Percentiles rank a stretch among this genome's conserved stretches.
Conservation (phyloP, 2,329 filamentous ascomycete species). For the Penicillium brasilianum region DNA sequence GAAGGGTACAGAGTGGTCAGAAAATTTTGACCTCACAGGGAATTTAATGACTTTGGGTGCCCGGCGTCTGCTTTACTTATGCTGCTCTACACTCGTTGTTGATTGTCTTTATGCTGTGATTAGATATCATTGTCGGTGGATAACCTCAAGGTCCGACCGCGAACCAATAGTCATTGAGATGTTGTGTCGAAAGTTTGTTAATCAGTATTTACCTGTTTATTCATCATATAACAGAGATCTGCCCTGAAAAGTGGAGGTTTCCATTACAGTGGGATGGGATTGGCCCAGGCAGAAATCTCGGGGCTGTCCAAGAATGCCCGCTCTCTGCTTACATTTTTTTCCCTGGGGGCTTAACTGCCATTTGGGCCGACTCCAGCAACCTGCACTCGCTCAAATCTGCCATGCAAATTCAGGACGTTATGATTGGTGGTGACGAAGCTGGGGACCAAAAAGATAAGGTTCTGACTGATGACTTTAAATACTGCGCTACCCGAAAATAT, state of each 20-base stretch:
- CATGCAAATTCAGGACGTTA: slow-evolving; percentile 11
- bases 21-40: slow-evolving; percentile 15
- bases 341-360: slow-evolving; percentile 6
- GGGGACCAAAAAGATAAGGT: slow-evolving; percentile 11
- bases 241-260: slow-evolving; percentile 13
- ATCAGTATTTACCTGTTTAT: slow-evolving; percentile 16
- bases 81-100: slow-evolving; percentile 8
- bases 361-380: slow-evolving; percentile 2
- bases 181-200: slow-evolving; percentile 15
- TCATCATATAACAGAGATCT: slow-evolving; percentile 13
- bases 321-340: slow-evolving; percentile 5
- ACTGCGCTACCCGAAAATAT: slow-evolving; percentile 8
- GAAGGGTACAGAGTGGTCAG: slow-evolving; percentile 13
- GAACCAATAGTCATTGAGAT: slow-evolving; percentile 17
- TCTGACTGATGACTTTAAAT: slow-evolving; percentile 12
- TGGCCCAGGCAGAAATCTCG: slow-evolving; percentile 10
- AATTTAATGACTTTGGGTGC: slow-evolving; percentile 18
- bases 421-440: slow-evolving; percentile 5
- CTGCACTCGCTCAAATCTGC: slow-evolving; percentile 5
- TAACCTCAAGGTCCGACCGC: slow-evolving; percentile 18
- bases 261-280: slow-evolving; percentile 10
- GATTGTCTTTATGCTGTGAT: slow-evolving; percentile 8
- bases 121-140: slow-evolving; percentile 16
- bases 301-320: too few species aligned
- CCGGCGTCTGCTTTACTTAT: slow-evolving; percentile 18